Evolutionary conservation across 805 yeast species (phyloP), one percentile per base, ranked within the genome.

Genomic region (Ogataea thermomethanolica): DNA sequence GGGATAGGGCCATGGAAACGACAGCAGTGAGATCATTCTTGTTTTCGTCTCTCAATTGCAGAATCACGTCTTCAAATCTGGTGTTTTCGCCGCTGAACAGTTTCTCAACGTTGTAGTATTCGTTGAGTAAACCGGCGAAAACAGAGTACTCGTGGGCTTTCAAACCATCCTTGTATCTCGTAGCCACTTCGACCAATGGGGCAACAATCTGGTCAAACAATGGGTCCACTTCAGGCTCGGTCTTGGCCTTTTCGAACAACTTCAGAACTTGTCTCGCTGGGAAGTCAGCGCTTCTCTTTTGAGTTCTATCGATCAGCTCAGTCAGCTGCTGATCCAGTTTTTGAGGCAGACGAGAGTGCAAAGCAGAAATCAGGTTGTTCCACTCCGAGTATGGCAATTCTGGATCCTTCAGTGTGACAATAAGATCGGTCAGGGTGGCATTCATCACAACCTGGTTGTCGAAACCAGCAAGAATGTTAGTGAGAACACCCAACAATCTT

Each of bases 381-480:
- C 99, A 93, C 69, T 89, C 95, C 25, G 95, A 84, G 65, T 79
- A 93, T 37, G 99, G 99, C 57, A 93, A 73, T 45, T 83, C 81
- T 35, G 81, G 83, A 58, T 88, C 78, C 59, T 84, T 78, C 66
- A 95, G 71, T 11, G 85, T 81, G 40, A 75, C 81, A 46, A 84
- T 74, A 54, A 90, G 70, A 45, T 74, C 79, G 56, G 79, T 78
- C 56, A 93, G 75, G 24, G 96, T 84, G 11, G 85, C 71, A 53
- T 81, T 82, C 95, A 93, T 79, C 48, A 90, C 86, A 49, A 88
- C 95, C 69, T 91, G 98, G 67, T 93, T 91, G 62, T 95, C 99
- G 56, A 77, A 93, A 49, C 99, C 99, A 35, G 75, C 74, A 60
- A 95, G 73, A 48, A 90, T 91, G 66, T 90, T 84, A 50, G 76